phyloP scores from a whole-genome alignment of 768 basidiomycete species.

The Coprinopsis sp. region DNA sequence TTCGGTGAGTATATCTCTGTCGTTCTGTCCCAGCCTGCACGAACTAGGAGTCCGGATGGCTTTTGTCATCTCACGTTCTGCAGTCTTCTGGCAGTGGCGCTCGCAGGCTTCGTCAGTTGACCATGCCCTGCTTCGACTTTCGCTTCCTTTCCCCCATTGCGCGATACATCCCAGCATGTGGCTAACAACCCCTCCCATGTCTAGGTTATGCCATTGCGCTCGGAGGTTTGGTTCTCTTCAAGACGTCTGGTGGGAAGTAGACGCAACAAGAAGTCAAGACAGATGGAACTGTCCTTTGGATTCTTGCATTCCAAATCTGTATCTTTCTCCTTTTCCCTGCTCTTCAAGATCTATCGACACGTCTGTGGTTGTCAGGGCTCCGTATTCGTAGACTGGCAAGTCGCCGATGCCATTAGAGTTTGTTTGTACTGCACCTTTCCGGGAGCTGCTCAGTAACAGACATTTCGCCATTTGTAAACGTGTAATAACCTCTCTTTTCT shows the following conservation, averaged over 20 bases:
- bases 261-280: neutral
- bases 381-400: no score
- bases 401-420: no score
- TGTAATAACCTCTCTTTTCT: neutral
- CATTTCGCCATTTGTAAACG: no score
- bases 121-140: conserved; percentile 7
- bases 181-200: neutral
- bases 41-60: no score
- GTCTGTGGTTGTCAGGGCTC: no score
- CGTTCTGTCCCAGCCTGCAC: no score
- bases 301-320: no score
- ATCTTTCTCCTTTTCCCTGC: neutral
- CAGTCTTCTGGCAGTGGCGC: neutral
- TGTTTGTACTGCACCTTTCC: no score
- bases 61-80: conserved; percentile 5
- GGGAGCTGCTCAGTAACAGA: no score
- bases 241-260: conserved; percentile 64
- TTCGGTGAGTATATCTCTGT: conserved; percentile 67
- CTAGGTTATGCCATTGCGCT: conserved; percentile 86
- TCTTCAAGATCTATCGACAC: no score
- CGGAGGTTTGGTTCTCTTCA: conserved; percentile 80
- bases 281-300: no score
- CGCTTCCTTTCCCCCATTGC: neutral
- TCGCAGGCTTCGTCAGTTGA: neutral
- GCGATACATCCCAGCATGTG: neutral